These are phyloP conservation scores for Cyclotella baltica DNA, from an alignment of 108 stramenopile genomes.

Conservation along the genomic window DNA sequence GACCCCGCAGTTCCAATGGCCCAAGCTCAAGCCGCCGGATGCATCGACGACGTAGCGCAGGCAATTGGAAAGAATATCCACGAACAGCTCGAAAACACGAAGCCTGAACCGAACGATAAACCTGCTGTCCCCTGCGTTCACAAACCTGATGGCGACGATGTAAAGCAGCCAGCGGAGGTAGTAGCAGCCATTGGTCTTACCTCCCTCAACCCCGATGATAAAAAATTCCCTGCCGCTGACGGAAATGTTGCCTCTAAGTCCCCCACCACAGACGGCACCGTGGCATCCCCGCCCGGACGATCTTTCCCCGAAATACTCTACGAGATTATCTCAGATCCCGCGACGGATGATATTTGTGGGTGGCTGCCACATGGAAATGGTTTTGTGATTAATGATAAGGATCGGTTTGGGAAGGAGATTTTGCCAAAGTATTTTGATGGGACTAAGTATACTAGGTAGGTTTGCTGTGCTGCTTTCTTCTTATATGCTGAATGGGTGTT, in stretches of 20 bases:
- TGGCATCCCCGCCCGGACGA: not conserved
- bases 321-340: constrained; percentile 45
- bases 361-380: constrained; percentile 76
- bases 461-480: not conserved
- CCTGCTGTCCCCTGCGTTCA: not conserved
- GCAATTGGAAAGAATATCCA: not conserved
- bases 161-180: not conserved
- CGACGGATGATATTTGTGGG: constrained; percentile 54
- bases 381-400: constrained; percentile 64
- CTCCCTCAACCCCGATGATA: not conserved
- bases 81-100: not conserved
- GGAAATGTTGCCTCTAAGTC: not conserved
- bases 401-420: constrained; percentile 70
- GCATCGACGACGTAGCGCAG: not conserved
- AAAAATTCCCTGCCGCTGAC: not conserved
- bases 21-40: no score
- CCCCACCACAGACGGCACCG: not conserved
- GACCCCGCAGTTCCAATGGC: no score
- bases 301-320: constrained; percentile 34
- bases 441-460: constrained; percentile 59
- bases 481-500: not conserved
- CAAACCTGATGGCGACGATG: not conserved
- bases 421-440: constrained; percentile 81
- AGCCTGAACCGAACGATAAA: not conserved
- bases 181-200: constrained; percentile 20